Evolutionary conservation across 1,284 basidiomycete species (phyloP).

Genomic region (Boletus holoroseus): DNA sequence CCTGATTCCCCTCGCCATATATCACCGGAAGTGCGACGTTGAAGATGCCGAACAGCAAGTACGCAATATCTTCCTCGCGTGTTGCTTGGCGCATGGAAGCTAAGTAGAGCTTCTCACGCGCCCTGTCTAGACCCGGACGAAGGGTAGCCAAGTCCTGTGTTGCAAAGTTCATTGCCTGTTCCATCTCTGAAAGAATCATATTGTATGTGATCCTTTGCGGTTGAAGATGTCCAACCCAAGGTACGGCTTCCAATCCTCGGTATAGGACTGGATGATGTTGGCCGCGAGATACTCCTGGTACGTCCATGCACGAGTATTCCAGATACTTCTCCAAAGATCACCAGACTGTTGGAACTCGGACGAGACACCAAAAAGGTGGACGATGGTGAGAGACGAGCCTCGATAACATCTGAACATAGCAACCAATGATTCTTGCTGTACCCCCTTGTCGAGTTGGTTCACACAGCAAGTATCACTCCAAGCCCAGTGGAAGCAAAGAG

Average conservation of each 20-base stretch:
- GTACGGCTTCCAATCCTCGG: background rate
- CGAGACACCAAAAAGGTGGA: background rate
- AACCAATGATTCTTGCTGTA: conserved; percentile 10
- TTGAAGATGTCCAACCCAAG: background rate
- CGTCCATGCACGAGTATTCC: background rate
- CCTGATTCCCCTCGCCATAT: background rate
- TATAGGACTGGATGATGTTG: background rate
- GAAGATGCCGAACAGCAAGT: background rate
- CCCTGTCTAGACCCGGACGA: background rate
- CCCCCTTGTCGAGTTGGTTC: background rate
- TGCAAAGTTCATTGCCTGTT: background rate
- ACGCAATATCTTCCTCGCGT: background rate
- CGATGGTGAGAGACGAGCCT: conserved; percentile 6
- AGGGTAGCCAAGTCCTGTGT: background rate
- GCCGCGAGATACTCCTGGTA: background rate
- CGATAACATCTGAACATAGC: conserved; percentile 17
- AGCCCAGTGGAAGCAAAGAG: conserved; percentile 6
- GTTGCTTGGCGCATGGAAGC: background rate
- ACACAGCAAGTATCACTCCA: conserved; percentile 18
- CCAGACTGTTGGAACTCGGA: background rate
- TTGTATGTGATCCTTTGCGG: background rate
- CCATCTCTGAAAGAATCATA: background rate
- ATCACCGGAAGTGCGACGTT: background rate
- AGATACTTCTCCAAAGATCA: background rate
- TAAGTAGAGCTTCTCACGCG: background rate